Evolutionary conservation across 176 grass and related monocot species (phyloP).

Genomic region (Cymbopogon citratus): DNA sequence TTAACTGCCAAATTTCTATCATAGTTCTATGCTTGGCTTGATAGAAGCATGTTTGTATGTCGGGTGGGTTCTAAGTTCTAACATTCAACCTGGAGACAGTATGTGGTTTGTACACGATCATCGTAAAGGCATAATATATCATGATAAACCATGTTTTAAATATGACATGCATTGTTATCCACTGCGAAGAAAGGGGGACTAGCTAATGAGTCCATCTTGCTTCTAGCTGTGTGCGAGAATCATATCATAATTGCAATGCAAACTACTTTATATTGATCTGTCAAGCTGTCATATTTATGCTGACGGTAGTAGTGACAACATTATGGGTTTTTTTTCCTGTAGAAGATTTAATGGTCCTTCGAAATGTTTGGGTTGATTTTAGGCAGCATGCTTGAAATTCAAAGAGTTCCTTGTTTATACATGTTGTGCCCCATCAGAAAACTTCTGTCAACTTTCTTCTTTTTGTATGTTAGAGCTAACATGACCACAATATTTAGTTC

Average conservation of each 20-base stretch:
- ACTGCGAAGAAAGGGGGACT: neutral
- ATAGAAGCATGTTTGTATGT: neutral
- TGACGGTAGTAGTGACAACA: neutral
- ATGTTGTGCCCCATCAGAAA: neutral
- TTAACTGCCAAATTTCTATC: neutral
- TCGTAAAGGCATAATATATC: neutral
- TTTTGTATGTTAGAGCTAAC: neutral
- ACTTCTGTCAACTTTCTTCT: neutral
- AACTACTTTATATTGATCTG: neutral
- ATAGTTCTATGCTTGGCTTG: slow-evolving; percentile 4
- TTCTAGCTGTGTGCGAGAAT: neutral
- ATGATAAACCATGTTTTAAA: neutral
- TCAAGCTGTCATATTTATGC: neutral
- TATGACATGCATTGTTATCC: neutral
- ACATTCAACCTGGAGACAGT: neutral
- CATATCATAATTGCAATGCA: neutral
- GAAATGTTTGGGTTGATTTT: neutral
- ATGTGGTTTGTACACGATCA: neutral
- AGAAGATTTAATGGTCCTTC: neutral
- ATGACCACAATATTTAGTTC: neutral
- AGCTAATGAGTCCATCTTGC: neutral
- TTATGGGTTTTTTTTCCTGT: too few relatives aligned
- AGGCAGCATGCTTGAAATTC: neutral
- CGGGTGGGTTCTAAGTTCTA: neutral
- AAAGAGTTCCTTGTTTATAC: neutral